Base-by-base conservation (phyloP, 441 rosid species). In the Pelargonium cotyledonis region DNA sequence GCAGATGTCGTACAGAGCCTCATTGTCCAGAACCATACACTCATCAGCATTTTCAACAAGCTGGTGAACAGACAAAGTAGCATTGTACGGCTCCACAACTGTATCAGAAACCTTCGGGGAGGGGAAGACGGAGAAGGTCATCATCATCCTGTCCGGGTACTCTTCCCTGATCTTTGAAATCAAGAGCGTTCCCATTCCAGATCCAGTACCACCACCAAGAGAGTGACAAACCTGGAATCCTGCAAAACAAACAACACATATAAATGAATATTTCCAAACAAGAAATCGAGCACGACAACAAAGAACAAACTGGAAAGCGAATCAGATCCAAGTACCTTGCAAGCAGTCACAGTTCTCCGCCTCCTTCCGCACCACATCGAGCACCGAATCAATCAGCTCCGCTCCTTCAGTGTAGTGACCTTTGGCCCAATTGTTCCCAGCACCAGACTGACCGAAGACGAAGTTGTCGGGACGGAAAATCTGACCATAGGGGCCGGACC, bases 141-240 rank as follows among this genome's bases (percentile, higher is more conserved):
- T n/a, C n/a, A n/a, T n/a, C n/a, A n/a, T n/a, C n/a, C n/a, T n/a
- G n/a, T n/a, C n/a, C n/a, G n/a, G n/a, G n/a, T n/a, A n/a, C n/a
- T n/a, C n/a, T n/a, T n/a, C n/a, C n/a, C n/a, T n/a, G n/a, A n/a
- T n/a, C n/a, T n/a, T n/a, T n/a, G n/a, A n/a, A n/a, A n/a, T n/a
- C n/a, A n/a, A n/a, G n/a, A n/a, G n/a, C n/a, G n/a, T n/a, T n/a
- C n/a, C n/a, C n/a, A n/a, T n/a, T n/a, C n/a, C n/a, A n/a, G n/a
- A n/a, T n/a, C n/a, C n/a, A n/a, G n/a, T n/a, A n/a, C n/a, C n/a
- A n/a, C n/a, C n/a, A n/a, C n/a, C n/a, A n/a, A n/a, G n/a, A n/a
- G n/a, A n/a, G n/a, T n/a, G n/a, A n/a, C n/a, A n/a, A n/a, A 89
- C 96, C 72, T 89, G 92, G 65, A 89, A 89, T 8, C 96, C 96